Evolutionary conservation across 768 basidiomycete genomes (phyloP).

Genomic region (Pisolithus tinctorius): DNA sequence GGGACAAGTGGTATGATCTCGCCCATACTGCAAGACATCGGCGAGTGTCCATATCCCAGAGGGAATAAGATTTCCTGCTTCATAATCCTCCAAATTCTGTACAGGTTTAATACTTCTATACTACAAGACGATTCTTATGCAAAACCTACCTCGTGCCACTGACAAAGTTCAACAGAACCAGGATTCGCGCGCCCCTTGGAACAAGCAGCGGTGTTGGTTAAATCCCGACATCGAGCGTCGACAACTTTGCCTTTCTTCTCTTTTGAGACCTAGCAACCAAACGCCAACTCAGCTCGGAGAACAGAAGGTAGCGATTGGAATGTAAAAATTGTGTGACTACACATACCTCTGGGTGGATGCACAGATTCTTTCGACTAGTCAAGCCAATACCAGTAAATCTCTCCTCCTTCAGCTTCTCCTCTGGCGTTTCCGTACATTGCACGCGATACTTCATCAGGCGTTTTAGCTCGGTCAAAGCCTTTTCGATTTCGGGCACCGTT

Average conservation of each 20-base stretch:
- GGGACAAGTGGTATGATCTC: slow-evolving; percentile 81
- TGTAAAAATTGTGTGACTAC: not conserved
- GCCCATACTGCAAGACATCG: slow-evolving; percentile 87
- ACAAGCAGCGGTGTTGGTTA: slow-evolving; percentile 79
- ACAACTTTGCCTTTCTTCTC: slow-evolving; percentile 99
- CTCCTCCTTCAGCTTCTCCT: slow-evolving; percentile 69
- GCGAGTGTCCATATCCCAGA: slow-evolving; percentile 91
- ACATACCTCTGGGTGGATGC: slow-evolving; percentile 86
- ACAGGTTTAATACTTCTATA: not conserved
- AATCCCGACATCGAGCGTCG: slow-evolving; percentile 92
- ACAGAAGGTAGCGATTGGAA: not conserved
- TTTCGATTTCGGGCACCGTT: slow-evolving; percentile 99
- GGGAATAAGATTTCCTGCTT: slow-evolving; percentile 76
- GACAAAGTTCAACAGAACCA: slow-evolving; percentile 85
- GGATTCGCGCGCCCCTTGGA: slow-evolving; percentile 83
- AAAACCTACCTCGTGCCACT: slow-evolving; percentile 86
- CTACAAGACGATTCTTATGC: not conserved
- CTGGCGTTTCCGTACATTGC: slow-evolving; percentile 62
- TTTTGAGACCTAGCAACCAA: slow-evolving; percentile 65
- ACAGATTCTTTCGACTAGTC: slow-evolving; percentile 94
- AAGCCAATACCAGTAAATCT: slow-evolving; percentile 85
- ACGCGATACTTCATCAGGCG: slow-evolving; percentile 87
- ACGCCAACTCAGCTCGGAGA: not conserved
- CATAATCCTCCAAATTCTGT: slow-evolving; percentile 77
- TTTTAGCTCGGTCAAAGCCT: slow-evolving; percentile 92